phyloP scores from a whole-genome alignment of 371 early-diverging fungal species.

The Rhizopus sp. region DNA sequence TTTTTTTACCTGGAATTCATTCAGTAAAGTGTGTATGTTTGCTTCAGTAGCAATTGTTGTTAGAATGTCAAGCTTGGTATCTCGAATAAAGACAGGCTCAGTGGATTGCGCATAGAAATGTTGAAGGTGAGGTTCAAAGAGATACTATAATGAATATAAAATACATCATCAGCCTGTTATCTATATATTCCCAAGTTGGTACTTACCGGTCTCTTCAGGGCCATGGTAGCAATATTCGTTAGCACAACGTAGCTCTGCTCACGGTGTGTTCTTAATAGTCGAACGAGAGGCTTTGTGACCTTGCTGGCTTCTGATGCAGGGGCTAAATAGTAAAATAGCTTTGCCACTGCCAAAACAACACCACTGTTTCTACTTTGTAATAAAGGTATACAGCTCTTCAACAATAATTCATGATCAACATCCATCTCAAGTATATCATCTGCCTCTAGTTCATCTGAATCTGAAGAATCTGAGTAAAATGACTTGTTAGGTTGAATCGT shows the following conservation, averaged over 20 bases:
- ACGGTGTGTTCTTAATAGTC: conserved; percentile 70
- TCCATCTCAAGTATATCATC: conserved; percentile 54
- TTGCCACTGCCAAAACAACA: conserved; percentile 79
- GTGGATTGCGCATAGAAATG: conserved; percentile 81
- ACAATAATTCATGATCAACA: conserved; percentile 75
- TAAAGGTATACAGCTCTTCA: conserved; percentile 73
- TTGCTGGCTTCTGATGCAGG: conserved; percentile 62
- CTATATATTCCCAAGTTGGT: too few relatives aligned
- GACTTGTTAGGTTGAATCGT: conserved; percentile 18
- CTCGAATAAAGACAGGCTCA: conserved; percentile 78
- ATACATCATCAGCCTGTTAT: too few relatives aligned
- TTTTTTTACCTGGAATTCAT: conserved; percentile 46
- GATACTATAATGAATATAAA: conserved; percentile 37
- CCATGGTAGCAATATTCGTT: conserved; percentile 77
- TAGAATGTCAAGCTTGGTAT: conserved; percentile 85
- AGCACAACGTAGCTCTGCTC: conserved; percentile 83
- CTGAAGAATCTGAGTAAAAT: conserved; percentile 44
- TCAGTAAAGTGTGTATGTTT: conserved; percentile 57
- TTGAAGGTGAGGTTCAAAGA: conserved; percentile 72
- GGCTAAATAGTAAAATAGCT: conserved; percentile 74
- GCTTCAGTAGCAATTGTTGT: conserved; percentile 64
- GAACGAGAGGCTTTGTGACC: conserved; percentile 75
- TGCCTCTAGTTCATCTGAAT: conserved; percentile 32
- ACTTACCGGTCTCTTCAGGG: conserved; percentile 66
- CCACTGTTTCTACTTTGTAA: conserved; percentile 87